phyloP scores from a whole-genome alignment of 768 basidiomycete species.

The Cyclocybe cylindracea region DNA sequence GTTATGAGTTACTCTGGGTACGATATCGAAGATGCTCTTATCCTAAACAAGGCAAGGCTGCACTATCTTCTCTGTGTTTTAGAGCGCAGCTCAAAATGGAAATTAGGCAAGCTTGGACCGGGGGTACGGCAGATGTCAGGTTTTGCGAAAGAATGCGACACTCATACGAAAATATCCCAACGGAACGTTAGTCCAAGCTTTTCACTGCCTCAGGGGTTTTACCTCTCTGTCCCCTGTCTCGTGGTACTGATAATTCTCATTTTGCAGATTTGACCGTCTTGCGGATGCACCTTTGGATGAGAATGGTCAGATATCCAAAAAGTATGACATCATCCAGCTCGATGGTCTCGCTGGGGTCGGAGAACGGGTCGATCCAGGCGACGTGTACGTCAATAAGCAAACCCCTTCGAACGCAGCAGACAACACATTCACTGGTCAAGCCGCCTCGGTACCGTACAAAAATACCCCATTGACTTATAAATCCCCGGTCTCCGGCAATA shows the following conservation, averaged over 20 bases:
- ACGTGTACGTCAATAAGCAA: slow-evolving; percentile 97
- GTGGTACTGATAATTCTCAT: too few species aligned
- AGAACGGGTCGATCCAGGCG: slow-evolving; percentile 88
- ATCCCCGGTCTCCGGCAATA: slow-evolving; percentile 87
- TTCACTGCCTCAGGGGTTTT: background rate
- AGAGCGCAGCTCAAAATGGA: background rate
- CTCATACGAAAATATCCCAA: slow-evolving; percentile 96
- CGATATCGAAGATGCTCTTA: slow-evolving; percentile 98
- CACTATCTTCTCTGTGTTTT: background rate
- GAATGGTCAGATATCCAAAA: slow-evolving; percentile 75
- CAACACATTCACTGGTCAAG: slow-evolving; percentile 84
- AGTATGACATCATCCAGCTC: slow-evolving; percentile 87
- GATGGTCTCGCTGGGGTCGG: slow-evolving; percentile 97
- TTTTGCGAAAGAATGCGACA: slow-evolving; percentile 92
- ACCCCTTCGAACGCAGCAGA: slow-evolving; percentile 93
- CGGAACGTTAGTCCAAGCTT: slow-evolving; percentile 72
- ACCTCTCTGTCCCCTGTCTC: background rate
- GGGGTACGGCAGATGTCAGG: slow-evolving; percentile 97
- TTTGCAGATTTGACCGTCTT: slow-evolving; percentile 81
- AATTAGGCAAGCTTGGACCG: slow-evolving; percentile 89
- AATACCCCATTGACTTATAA: slow-evolving; percentile 94
- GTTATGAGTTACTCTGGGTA: slow-evolving; percentile 99
- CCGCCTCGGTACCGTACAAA: slow-evolving; percentile 84
- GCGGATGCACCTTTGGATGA: slow-evolving; percentile 91
- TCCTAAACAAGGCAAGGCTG: slow-evolving; percentile 78